Conservation (phyloP, 768 basidiomycete genomes). For the Leccinum longicurvipes region DNA sequence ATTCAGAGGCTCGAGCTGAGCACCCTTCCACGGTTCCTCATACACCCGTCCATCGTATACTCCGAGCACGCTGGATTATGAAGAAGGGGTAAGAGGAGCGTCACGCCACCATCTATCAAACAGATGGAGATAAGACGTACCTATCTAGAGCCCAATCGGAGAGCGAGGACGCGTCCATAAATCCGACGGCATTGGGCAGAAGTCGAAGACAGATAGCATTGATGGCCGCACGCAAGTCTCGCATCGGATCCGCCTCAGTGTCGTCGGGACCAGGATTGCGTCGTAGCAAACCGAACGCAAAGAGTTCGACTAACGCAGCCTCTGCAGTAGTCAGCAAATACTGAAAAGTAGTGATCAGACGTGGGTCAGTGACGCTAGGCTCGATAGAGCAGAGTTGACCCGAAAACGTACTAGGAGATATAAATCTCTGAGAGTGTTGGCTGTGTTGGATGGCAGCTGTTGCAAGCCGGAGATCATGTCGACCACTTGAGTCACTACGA, state of each 20-base stretch:
- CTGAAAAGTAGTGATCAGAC: conserved; percentile 31
- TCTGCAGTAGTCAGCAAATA: conserved; percentile 61
- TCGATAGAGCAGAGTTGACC: neutral
- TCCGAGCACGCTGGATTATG: conserved; percentile 51
- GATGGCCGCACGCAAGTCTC: conserved; percentile 49
- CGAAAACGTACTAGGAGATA: conserved; percentile 27
- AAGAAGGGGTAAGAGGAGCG: neutral
- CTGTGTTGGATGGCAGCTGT: conserved; percentile 15
- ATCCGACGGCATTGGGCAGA: conserved; percentile 60
- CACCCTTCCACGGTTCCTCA: conserved; percentile 59
- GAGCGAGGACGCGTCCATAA: conserved; percentile 73
- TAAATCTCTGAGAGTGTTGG: conserved; percentile 17
- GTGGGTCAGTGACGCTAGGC: neutral
- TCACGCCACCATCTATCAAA: neutral
- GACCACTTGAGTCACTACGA: conserved; percentile 54
- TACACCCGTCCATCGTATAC: conserved; percentile 64
- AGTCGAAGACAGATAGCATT: conserved; percentile 46
- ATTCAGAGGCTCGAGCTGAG: conserved; percentile 60
- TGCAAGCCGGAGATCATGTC: conserved; percentile 41
- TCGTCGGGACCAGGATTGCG: conserved; percentile 2
- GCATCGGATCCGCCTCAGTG: conserved; percentile 39
- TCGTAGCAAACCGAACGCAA: conserved; percentile 50
- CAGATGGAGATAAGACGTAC: conserved; percentile 23
- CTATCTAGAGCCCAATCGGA: conserved; percentile 74
- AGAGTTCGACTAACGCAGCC: conserved; percentile 51